Base-by-base conservation (phyloP, 169 alveolate species). In the Cryptosporidium meleagridis region DNA sequence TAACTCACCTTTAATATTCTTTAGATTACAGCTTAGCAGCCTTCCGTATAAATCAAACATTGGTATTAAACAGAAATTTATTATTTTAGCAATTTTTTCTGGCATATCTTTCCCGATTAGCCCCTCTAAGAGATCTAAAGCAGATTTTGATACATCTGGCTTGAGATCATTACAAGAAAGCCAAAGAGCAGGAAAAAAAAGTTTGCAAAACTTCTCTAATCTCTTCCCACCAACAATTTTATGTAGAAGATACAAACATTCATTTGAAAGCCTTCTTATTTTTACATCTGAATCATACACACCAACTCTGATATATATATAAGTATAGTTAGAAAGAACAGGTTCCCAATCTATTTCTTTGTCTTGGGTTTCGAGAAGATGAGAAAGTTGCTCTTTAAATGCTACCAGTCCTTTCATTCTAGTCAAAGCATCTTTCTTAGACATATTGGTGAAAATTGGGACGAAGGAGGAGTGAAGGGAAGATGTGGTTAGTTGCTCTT, bases 171-270 rank as follows among this genome's bases (percentile, higher is more conserved):
- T 75, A 21, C 72, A 75, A 55, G 86, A 75, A 37, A 75, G 45
- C 86, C 86, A 75, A 52, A 75, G 65, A 7, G 86, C 86, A 55
- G 86, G 86, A 14, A 75, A 75, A n/a, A 75, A 75, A 14, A 58
- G 59, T 16, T 8, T 75, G 33, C 73, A 53, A 58, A 52, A 75
- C 23, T 75, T 75, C 29, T 53, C 62, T 18, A 75, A 39, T 37
- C 16, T 59, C 39, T 75, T 59, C 33, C 86, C 86, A 58, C 86
- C 86, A 7, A 75, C 73, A n/a, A 58, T 75, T 2, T 55, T 75
- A 29, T 75, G 71, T 35, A 75, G n/a, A 26, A 75, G 62, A 14
- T 29, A 58, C 21, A 75, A 75, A 21, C 86, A 75, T 53, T 75
- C 86, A 58, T 75, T 75, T 21, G 86, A 53, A 21, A 75, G 72